These are phyloP conservation scores for Lepraria neglecta DNA, from an alignment of 495 filamentous ascomycete species.

Conservation along the genomic window DNA sequence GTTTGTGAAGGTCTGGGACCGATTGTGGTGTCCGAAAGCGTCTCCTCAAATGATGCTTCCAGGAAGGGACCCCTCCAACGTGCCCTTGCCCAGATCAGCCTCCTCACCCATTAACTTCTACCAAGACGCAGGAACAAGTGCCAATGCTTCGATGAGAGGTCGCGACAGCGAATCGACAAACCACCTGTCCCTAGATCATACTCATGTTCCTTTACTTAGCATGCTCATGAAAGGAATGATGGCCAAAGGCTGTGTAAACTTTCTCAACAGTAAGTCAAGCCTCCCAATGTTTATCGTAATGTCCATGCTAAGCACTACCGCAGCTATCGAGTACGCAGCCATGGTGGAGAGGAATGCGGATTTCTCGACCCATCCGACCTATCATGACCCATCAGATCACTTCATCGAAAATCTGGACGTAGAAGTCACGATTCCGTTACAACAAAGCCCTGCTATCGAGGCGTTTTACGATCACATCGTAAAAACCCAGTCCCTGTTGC, in stretches of 20 bases:
- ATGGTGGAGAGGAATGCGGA: neutral
- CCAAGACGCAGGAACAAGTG: neutral
- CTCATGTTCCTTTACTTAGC: neutral
- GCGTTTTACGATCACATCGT: neutral
- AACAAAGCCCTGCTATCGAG: neutral
- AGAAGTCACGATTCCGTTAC: neutral
- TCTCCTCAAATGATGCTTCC: neutral
- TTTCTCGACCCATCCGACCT: neutral
- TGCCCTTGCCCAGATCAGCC: neutral
- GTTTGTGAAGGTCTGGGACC: neutral
- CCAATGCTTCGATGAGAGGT: neutral
- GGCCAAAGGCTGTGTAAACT: neutral
- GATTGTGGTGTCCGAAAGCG: neutral
- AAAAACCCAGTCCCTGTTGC: neutral
- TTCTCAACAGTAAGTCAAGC: neutral
- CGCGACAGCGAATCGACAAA: neutral
- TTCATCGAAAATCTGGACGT: neutral
- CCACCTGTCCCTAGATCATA: neutral
- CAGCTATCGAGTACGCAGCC: slow-evolving; percentile 1
- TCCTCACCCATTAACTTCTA: neutral
- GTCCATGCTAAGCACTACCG: neutral
- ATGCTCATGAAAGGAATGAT: neutral
- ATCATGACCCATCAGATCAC: neutral
- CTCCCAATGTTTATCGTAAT: neutral
- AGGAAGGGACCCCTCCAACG: neutral